Evolutionary conservation across 768 basidiomycete species (phyloP).

Genomic region (Boletus rufocinnamomeus): DNA sequence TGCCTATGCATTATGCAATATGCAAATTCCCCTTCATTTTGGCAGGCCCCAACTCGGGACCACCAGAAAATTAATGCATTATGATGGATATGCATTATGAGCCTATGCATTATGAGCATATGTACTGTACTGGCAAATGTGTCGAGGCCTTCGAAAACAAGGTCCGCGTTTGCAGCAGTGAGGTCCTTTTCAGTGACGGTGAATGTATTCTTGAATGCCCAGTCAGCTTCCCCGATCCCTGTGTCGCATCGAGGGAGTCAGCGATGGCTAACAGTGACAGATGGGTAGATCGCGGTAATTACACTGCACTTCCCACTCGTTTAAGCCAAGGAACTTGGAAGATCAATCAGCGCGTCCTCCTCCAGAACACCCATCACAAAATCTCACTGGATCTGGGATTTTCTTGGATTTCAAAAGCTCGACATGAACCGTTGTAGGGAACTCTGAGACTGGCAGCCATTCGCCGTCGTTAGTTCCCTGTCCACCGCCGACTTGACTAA

Average conservation of each 20-base stretch:
- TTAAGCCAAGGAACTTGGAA: slow-evolving; percentile 66
- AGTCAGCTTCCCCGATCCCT: slow-evolving; percentile 90
- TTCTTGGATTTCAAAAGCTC: slow-evolving; percentile 72
- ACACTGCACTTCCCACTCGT: slow-evolving; percentile 95
- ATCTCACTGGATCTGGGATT: slow-evolving; percentile 83
- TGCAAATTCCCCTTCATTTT: too few relatives aligned
- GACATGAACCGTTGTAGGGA: slow-evolving; percentile 88
- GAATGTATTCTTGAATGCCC: slow-evolving; percentile 79
- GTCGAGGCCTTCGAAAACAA: slow-evolving; percentile 90
- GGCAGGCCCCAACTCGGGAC: too few relatives aligned
- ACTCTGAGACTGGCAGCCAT: slow-evolving; percentile 62
- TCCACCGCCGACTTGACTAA: slow-evolving; percentile 66
- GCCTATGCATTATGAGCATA: too few relatives aligned
- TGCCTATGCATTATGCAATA: too few relatives aligned
- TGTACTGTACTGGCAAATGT: slow-evolving; percentile 85
- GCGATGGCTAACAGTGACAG: neutral
- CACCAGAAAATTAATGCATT: too few relatives aligned
- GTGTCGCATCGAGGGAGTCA: neutral
- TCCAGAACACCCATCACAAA: neutral
- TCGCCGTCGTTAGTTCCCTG: slow-evolving; percentile 60
- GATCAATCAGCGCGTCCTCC: slow-evolving; percentile 10
- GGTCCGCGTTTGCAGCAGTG: slow-evolving; percentile 53
- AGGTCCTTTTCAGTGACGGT: slow-evolving; percentile 50
- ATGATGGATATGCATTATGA: too few relatives aligned
- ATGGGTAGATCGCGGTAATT: slow-evolving; percentile 23